Evolutionary conservation across 371 early-diverging fungal species (phyloP), one percentile per base, ranked within the genome.

Genomic region (Mortierella sp.): DNA sequence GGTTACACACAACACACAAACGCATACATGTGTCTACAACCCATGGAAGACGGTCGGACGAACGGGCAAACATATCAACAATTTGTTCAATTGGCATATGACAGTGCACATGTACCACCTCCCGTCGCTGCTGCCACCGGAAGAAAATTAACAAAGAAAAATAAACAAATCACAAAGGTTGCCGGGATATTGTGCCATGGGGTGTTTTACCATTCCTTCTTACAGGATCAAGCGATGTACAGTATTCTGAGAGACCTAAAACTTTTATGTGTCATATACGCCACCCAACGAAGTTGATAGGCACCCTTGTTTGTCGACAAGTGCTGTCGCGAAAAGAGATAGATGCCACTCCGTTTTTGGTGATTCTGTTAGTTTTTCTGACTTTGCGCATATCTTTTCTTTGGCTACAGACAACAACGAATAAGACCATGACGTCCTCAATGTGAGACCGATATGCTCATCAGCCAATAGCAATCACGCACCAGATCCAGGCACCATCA

Each of bases 1-100:
- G 61, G 61, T 61, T 61, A 61, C 61, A 61, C 61, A 61, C 61
- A 61, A 61, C 34, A 34, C 34, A 61, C 61, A 61, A 61, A 9
- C 61, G 37, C 61, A 61, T 37, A 61, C 37, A 61, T 61, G 61
- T 61, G 61, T 61, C 61, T 61, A 37, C 34, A 61, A 34, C 58
- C 34, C 37, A 31, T 61, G 34, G 61, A 61, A 61, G n/a, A n/a
- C n/a, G n/a, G 19, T 11, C 24, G 41, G 41, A 19, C 8, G 64
- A 24, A 64, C 4, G 34, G 40, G n/a, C 39, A 1, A 37, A 39
- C 8, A 39, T n/a, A n/a, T n/a, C 14, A 44, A 8, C 29, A 7
- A 8, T 13, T 16, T 31, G 19, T 61, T 34, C 61, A n/a, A 37
- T 34, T 61, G 61, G 39, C 61, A 61, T 61, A 61, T 61, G 61